Conservation (phyloP, 345 rosid genomes). For the Noccaea bulbosa region DNA sequence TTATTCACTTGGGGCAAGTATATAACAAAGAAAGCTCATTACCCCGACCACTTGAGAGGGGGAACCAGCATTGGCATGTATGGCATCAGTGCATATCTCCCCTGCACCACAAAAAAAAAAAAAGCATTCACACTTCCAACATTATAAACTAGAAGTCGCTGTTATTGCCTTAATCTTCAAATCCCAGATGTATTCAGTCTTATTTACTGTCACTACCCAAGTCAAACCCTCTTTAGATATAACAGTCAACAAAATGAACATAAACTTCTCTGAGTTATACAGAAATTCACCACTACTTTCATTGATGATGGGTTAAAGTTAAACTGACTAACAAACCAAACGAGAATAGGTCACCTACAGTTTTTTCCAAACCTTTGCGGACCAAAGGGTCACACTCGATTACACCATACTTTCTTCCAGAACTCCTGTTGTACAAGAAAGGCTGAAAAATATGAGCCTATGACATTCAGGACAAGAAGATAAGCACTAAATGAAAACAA, state of each 20-base stretch:
- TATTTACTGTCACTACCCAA: constrained; percentile 10
- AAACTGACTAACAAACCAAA: constrained; percentile 31
- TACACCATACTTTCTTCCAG: constrained; percentile 75
- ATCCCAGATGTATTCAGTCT: constrained; percentile 11
- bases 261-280: constrained; percentile 8
- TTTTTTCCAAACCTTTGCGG: constrained; percentile 82
- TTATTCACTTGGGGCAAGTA: constrained; percentile 25
- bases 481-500: constrained; percentile 20
- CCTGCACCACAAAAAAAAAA: constrained; percentile 58
- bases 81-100: constrained; percentile 94
- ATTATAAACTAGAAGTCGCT: constrained; percentile 10
- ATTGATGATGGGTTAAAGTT: not conserved
- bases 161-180: constrained; percentile 13
- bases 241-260: constrained; percentile 22
- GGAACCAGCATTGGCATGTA: constrained; percentile 99
- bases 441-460: constrained; percentile 27
- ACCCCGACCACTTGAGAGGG: constrained; percentile 95
- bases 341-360: constrained; percentile 58
- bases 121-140: constrained; percentile 33
- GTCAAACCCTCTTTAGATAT: constrained; percentile 19
- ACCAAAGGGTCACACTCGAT: constrained; percentile 83
- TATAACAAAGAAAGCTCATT: constrained; percentile 39
- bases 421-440: constrained; percentile 55
- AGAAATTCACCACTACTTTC: not conserved
- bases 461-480: constrained; percentile 19